Conservation (phyloP, 106 monocot genomes). For the Acorus gramineus region DNA sequence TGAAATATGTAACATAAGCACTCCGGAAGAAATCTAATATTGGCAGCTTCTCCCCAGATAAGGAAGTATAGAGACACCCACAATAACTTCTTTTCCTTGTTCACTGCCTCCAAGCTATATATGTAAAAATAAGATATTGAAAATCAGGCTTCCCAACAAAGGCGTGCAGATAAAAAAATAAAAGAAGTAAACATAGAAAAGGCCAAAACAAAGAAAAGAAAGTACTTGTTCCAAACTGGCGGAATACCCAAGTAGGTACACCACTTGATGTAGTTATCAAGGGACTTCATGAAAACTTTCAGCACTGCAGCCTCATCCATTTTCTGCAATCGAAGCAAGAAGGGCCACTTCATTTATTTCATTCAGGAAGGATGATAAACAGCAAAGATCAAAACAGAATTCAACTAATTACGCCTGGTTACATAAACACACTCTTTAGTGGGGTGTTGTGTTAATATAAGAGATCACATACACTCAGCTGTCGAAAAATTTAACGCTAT, state of each 20-base stretch:
- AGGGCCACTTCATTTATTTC: not conserved
- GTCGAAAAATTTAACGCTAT: no score
- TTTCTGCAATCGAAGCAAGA: constrained; percentile 33
- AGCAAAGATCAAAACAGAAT: not conserved
- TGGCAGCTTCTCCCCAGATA: constrained; percentile 92
- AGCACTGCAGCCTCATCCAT: constrained; percentile 74
- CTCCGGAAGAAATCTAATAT: constrained; percentile 89
- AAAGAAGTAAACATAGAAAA: not conserved
- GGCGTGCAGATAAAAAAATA: not conserved
- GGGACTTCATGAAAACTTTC: constrained; percentile 60
- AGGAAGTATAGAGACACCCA: constrained; percentile 75
- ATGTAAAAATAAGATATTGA: not conserved
- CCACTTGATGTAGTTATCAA: constrained; percentile 93
- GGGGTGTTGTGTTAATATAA: no score
- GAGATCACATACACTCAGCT: no score
- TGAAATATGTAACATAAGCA: constrained; percentile 97
- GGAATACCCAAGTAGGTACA: constrained; percentile 76
- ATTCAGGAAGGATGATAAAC: not conserved
- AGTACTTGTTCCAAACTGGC: constrained; percentile 77
- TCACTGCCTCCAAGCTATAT: constrained; percentile 43
- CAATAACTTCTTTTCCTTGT: constrained; percentile 69
- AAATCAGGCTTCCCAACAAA: not conserved
- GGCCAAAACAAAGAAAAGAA: not conserved
- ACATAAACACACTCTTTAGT: no score
- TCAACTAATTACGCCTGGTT: no score